phyloP scores from a whole-genome alignment of 352 stramenopile species.

The Globisporangium apiculatum region DNA sequence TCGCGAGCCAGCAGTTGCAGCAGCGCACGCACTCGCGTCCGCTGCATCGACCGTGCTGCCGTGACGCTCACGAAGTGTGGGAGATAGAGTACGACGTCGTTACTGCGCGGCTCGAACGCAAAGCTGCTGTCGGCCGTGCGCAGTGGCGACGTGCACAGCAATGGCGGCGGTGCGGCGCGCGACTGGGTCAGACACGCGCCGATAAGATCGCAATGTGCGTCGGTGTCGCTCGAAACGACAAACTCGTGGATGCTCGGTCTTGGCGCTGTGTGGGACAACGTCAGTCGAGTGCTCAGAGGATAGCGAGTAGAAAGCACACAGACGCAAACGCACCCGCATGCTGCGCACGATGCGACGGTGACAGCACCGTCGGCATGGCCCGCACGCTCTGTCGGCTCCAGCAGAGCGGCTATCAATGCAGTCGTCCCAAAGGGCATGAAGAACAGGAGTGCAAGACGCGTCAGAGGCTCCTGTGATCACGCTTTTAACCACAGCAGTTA shows the following conservation, averaged over 20 bases:
- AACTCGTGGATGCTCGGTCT: conserved; percentile 38
- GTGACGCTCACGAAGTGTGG: conserved; percentile 14
- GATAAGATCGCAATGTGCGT: conserved; percentile 11
- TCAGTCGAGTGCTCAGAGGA: not conserved
- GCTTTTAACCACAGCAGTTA: no score
- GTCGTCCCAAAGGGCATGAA: no score
- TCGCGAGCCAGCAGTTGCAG: conserved; percentile 20
- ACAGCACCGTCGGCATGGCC: conserved; percentile 10
- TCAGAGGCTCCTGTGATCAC: no score
- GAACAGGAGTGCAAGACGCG: no score
- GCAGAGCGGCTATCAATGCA: conserved; percentile 27
- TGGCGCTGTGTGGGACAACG: conserved; percentile 10
- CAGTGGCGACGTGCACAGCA: not conserved
- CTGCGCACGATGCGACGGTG: conserved; percentile 16
- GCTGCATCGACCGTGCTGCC: conserved; percentile 16
- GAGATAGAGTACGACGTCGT: conserved; percentile 3
- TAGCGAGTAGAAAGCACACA: not conserved
- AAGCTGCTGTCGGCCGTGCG: conserved; percentile 1
- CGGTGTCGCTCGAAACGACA: conserved; percentile 13
- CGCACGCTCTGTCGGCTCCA: conserved; percentile 23
- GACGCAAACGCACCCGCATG: conserved; percentile 3
- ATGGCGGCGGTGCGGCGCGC: not conserved
- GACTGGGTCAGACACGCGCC: conserved; percentile 29
- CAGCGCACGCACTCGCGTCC: conserved; percentile 15
- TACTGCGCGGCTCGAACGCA: not conserved